Percentiles rank a stretch among this genome's conserved stretches.
These are phyloP conservation scores for Eimeria mitis DNA, from an alignment of 169 alveolate genomes.

Conservation along the genomic window DNA sequence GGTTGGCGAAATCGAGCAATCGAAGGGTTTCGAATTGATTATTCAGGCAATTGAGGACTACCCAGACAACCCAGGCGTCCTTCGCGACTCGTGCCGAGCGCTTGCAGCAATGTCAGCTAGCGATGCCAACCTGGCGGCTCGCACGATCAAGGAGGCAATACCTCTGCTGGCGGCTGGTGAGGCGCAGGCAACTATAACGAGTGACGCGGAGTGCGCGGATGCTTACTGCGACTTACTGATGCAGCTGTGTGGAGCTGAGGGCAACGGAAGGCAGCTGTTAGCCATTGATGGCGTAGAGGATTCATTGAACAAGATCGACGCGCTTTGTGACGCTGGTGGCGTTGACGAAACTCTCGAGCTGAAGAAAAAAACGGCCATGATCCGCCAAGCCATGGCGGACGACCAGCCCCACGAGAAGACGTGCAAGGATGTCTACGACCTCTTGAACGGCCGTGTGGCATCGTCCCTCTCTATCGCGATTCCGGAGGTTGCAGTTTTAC, in stretches of 20 bases:
- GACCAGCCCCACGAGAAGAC: slow-evolving; percentile 84
- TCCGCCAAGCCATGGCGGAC: slow-evolving; percentile 83
- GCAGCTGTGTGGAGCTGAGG: slow-evolving; percentile 74
- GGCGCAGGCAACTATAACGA: slow-evolving; percentile 68
- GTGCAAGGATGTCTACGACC: slow-evolving; percentile 80
- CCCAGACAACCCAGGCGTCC: slow-evolving; percentile 74
- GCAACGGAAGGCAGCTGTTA: slow-evolving; percentile 80
- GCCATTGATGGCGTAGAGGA: slow-evolving; percentile 76
- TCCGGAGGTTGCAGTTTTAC: slow-evolving; percentile 77
- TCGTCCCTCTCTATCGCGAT: slow-evolving; percentile 76
- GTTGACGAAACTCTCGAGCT: slow-evolving; percentile 57
- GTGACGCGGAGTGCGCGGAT: slow-evolving; percentile 76
- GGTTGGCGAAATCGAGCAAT: slow-evolving; percentile 76
- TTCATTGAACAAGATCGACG: slow-evolving; percentile 39
- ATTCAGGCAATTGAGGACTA: slow-evolving; percentile 80
- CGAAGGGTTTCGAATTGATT: slow-evolving; percentile 72
- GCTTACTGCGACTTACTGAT: slow-evolving; percentile 80
- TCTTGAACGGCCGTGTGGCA: slow-evolving; percentile 68
- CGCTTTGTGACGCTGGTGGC: slow-evolving; percentile 59
- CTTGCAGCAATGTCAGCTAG: slow-evolving; percentile 78
- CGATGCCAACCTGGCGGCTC: slow-evolving; percentile 79
- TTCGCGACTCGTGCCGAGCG: slow-evolving; percentile 77
- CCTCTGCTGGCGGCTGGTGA: slow-evolving; percentile 79
- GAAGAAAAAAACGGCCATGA: slow-evolving; percentile 78
- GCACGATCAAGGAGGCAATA: slow-evolving; percentile 78